Evolutionary conservation across 768 basidiomycete genomes (phyloP), one percentile per base, ranked within the genome.

Genomic region (Russula compacta): DNA sequence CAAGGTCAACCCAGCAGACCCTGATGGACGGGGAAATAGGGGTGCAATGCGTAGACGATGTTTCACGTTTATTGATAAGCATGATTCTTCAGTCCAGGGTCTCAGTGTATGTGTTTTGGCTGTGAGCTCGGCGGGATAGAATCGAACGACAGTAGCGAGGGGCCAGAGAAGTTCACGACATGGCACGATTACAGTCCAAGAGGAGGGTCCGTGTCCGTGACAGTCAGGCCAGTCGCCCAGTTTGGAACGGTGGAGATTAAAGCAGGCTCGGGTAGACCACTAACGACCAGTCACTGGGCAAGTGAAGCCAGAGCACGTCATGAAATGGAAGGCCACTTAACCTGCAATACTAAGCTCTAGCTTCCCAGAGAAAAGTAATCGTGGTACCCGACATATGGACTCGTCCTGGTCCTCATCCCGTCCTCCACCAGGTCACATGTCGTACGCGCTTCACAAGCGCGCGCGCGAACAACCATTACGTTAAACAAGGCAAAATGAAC

Each of bases 1-100:
- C 35, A 42, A 68, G 50, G 53, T 70, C 69, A 15, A 39, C 43
- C 63, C 58, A 60, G 49, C 65, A 66, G 43, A 64, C 32, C 21
- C 47, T n/a, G 44, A 64, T 50, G 9, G 51, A 64, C 2, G 51
- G 11, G 15, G 58, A 55, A 3, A 66, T 53, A 36, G 58, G 58
- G 42, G 55, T 29, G 33, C 65, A 66, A 52, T 32, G 32, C 19
- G 32, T 24, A 19, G 58, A 10, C 4, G 19, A 15, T 14, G 42
- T 9, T 32, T 60, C 56, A 6, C 61, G 51, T 46, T 63, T 63
- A 48, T 35, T 10, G 29, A 35, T 36, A 4, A 39, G 39, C 50
- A 58, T 40, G 11, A 52, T 12, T 21, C 24, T 29, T 29, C 24
- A 29, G 19, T 46, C 21, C 42, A 40, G 12, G 12, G 15, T 6